These are phyloP conservation scores for Xerophyta viscosa DNA, from an alignment of 106 monocot species.

Conservation along the genomic window DNA sequence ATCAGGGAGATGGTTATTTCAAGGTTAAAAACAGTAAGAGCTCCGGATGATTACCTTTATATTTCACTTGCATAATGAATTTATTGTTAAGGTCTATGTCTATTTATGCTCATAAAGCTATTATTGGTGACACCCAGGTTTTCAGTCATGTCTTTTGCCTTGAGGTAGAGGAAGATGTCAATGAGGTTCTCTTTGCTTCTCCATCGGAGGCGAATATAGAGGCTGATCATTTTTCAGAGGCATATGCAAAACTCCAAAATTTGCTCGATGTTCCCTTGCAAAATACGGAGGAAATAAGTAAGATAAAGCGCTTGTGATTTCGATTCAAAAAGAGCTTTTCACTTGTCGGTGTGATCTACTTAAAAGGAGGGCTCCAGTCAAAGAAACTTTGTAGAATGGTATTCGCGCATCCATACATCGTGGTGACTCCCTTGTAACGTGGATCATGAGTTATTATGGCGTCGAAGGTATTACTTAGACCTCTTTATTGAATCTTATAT, in stretches of 20 bases:
- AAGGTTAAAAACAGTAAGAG: constrained; percentile 60
- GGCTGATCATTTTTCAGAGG: constrained; percentile 16
- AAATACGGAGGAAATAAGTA: constrained; percentile 17
- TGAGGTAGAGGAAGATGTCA: constrained; percentile 90
- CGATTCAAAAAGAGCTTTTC: too few species aligned
- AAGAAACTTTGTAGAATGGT: too few species aligned
- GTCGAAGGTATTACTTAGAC: too few species aligned
- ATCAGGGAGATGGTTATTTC: constrained; percentile 55
- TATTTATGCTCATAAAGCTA: not conserved
- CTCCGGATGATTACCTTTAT: not conserved
- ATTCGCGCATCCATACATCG: too few species aligned
- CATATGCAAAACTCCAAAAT: constrained; percentile 22
- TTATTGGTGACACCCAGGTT: constrained; percentile 25
- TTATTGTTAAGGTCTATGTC: not conserved
- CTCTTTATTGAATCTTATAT: too few species aligned
- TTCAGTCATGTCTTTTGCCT: constrained; percentile 61
- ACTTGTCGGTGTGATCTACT: too few species aligned
- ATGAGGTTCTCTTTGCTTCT: constrained; percentile 72
- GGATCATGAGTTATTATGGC: too few species aligned
- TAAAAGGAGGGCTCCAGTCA: too few species aligned
- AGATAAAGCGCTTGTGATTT: constrained; percentile 44
- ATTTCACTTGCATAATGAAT: not conserved
- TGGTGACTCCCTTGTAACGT: too few species aligned
- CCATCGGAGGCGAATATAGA: constrained; percentile 11
- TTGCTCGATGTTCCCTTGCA: constrained; percentile 39